Evolutionary conservation across 2,329 filamentous ascomycete genomes (phyloP).

Genomic region (Microascus cirrosus): DNA sequence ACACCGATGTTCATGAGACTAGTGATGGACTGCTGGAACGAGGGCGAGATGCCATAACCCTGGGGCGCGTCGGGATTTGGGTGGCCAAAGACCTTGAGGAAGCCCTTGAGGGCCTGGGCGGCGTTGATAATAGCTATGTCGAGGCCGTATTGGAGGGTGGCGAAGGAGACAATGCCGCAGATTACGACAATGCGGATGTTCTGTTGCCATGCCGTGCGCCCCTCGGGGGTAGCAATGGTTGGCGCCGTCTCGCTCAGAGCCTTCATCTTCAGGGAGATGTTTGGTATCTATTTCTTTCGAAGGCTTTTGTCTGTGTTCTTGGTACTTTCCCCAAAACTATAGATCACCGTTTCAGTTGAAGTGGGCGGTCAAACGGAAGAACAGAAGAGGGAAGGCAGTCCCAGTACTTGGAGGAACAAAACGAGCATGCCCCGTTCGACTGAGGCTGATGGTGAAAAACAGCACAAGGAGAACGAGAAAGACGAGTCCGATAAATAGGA

Average conservation of each 20-base stretch:
- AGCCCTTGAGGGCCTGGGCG: slow-evolving; percentile 4
- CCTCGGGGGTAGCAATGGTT: slow-evolving; percentile 2
- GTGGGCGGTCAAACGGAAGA: no score
- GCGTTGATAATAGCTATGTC: slow-evolving; percentile 4
- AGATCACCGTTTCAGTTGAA: no score
- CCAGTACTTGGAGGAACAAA: no score
- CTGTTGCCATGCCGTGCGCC: slow-evolving; percentile 3
- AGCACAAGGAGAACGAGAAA: no score
- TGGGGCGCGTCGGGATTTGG: slow-evolving; percentile 1
- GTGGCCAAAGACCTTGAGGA: slow-evolving; percentile 4
- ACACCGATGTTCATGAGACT: slow-evolving; percentile 7
- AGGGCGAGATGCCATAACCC: slow-evolving; percentile 4
- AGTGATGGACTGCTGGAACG: slow-evolving; percentile 6
- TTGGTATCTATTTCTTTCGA: no score
- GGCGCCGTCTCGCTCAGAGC: not conserved
- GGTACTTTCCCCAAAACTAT: no score
- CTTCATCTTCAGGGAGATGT: not conserved
- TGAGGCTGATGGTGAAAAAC: no score
- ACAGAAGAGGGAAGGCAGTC: no score
- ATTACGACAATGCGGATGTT: slow-evolving; percentile 1
- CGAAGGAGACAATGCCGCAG: slow-evolving; percentile 2
- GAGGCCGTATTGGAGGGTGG: slow-evolving; percentile 4
- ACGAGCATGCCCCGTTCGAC: no score
- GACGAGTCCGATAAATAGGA: no score
- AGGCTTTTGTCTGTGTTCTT: no score